Percentiles rank a stretch among this genome's conserved stretches.
Evolutionary conservation across 495 filamentous ascomycete species (phyloP).

Genomic region (Penicillium steckii): DNA sequence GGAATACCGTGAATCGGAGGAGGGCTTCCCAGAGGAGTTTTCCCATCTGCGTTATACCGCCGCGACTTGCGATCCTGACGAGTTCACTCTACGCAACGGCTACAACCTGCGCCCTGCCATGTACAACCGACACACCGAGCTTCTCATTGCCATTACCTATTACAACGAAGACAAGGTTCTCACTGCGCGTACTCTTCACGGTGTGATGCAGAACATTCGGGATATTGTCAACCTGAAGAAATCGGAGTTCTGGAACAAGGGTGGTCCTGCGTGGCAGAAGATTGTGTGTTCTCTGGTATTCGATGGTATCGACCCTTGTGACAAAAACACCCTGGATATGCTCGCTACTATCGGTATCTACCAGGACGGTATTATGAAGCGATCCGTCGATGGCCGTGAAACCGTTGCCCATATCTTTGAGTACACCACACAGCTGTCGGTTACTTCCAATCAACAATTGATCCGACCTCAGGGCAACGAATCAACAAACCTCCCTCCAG

Average conservation of each 20-base stretch:
- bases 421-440: constrained; percentile 98
- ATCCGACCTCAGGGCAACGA: constrained; percentile 85
- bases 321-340: constrained; percentile 93
- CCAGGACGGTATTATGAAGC: constrained; percentile 98
- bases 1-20: constrained; percentile 87
- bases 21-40: constrained; percentile 77
- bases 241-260: constrained; percentile 99
- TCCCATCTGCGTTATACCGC: constrained; percentile 97
- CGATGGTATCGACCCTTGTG: constrained; percentile 94
- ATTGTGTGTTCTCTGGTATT: constrained; percentile 95
- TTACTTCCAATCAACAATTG: constrained; percentile 90
- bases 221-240: constrained; percentile 98
- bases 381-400: constrained; percentile 92
- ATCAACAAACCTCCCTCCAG: constrained; percentile 82
- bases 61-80: constrained; percentile 95
- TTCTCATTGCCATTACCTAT: constrained; percentile 96
- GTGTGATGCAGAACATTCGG: constrained; percentile 97
- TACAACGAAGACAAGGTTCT: constrained; percentile 99
- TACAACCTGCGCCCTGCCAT: constrained; percentile 97
- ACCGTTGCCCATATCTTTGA: constrained; percentile 97
- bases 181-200: constrained; percentile 87
- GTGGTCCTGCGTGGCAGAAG: constrained; percentile 98
- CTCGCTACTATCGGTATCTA: constrained; percentile 93
- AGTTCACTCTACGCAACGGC: constrained; percentile 97
- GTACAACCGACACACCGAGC: constrained; percentile 98